Conservation (phyloP, 192 early-diverging fungal species). For the Umbelopsis isabellina region DNA sequence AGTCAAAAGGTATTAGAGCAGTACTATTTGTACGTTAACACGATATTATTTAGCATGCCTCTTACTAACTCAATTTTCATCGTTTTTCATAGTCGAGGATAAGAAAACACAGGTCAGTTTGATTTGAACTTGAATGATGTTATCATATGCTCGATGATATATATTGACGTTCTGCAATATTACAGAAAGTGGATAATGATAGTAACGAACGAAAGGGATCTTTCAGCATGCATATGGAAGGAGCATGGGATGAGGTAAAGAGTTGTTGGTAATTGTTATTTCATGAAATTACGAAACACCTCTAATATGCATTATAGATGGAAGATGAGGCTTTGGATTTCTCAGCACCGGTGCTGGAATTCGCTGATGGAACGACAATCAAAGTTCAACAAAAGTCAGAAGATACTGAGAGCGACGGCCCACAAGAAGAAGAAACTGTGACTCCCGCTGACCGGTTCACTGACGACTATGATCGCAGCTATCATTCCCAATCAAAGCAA, state of each 20-base stretch:
- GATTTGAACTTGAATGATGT: background rate
- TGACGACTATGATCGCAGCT: conserved; percentile 44
- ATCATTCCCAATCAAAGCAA: conserved; percentile 27
- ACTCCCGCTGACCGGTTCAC: conserved; percentile 40
- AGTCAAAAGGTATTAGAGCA: background rate
- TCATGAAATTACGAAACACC: no score
- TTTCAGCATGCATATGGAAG: conserved; percentile 23
- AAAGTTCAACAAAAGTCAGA: conserved; percentile 24
- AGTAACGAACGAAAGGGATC: conserved; percentile 7
- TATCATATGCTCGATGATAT: background rate
- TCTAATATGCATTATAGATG: conserved; percentile 27
- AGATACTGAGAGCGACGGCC: background rate
- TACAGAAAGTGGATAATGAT: conserved; percentile 13
- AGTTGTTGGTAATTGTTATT: background rate
- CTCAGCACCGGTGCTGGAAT: conserved; percentile 27
- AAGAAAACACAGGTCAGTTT: background rate
- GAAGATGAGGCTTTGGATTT: conserved; percentile 39
- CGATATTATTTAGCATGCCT: background rate
- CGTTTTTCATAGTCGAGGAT: background rate
- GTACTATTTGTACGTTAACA: background rate
- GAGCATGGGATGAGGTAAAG: conserved; percentile 23
- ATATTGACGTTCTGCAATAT: background rate
- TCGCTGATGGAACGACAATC: conserved; percentile 35
- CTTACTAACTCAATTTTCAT: background rate
- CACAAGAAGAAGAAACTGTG: conserved; percentile 25